phyloP scores from a whole-genome alignment of 176 grass and related monocot genomes.

The Tuctoria greenei region DNA sequence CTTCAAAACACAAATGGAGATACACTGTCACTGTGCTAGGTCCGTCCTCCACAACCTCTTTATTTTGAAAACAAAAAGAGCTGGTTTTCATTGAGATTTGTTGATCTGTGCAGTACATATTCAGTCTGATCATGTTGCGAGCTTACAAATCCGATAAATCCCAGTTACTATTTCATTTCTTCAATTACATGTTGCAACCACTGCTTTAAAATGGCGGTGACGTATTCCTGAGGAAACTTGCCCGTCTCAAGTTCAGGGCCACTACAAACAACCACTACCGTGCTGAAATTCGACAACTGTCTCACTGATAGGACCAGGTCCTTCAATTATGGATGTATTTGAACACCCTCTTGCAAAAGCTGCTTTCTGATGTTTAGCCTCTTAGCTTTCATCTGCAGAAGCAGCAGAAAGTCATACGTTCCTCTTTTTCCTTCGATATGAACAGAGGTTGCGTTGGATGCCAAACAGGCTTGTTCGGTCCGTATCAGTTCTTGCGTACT shows the following conservation, averaged over 20 bases:
- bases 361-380: constrained; percentile 14
- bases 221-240: neutral
- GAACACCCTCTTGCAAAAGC: constrained; percentile 2
- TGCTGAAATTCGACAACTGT: neutral
- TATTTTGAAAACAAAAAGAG: neutral
- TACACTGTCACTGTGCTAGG: too few relatives aligned
- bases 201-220: neutral
- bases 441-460: neutral
- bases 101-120: too few relatives aligned
- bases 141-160: neutral
- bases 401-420: constrained; percentile 20
- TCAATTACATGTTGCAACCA: neutral
- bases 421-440: constrained; percentile 17
- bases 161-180: neutral
- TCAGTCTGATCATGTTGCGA: neutral
- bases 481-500: neutral
- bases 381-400: constrained; percentile 28
- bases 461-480: constrained; percentile 10
- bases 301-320: neutral
- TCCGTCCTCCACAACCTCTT: too few relatives aligned
- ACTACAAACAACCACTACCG: neutral
- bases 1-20: too few relatives aligned
- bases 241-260: neutral
- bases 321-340: constrained; percentile 19
- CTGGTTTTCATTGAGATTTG: too few relatives aligned